Base-by-base conservation (phyloP, 768 basidiomycete species). In the Leccinum pellstonianum region DNA sequence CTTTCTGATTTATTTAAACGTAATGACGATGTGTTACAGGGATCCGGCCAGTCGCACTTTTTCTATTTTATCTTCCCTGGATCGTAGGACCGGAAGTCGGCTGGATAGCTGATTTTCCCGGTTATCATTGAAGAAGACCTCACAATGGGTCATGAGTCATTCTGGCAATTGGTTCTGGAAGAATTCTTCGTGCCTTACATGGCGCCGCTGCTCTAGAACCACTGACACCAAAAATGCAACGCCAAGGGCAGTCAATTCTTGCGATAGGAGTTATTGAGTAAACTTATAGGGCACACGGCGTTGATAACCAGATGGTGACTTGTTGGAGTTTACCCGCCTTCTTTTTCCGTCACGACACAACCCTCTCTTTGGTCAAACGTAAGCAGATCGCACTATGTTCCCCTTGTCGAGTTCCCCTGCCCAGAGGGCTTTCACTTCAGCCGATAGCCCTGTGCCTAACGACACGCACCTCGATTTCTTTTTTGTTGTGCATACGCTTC, bases 221-320 rank as follows among this genome's bases (percentile, higher is more conserved):
- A 29, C 51, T 46, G 53, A 46, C 37, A 50, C 43, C 55, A 37
- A 29, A 49, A 31, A 59, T 50, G 31, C 23, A 47, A 41, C 41
- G 35, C 59, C 53, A 57, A 59, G 59, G 63, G 60, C 55, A 33
- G 59, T 56, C 35, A 27, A 31, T 51, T 58, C 48, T 38, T 55
- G 60, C 57, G 54, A 68, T 54, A 50, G 56, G 58, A 53, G 43
- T n/a, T 31, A 51, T 33, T 25, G 38, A 59, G 53, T 27, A 12
- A 57, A 58, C 21, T 60, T 67, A 57, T 57, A 68, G 59, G 56
- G 57, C 51, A 49, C 58, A 54, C 21, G 51, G 33, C 29, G 17
- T 48, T 43, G 60, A 27, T 49, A 54, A n/a, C 50, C 57, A 55
- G 49, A 52, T 55, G 21, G 19, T 23, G 48, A 41, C 47, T 46